Evolutionary conservation across 345 rosid species (phyloP).

Genomic region (Camelina hispida): DNA sequence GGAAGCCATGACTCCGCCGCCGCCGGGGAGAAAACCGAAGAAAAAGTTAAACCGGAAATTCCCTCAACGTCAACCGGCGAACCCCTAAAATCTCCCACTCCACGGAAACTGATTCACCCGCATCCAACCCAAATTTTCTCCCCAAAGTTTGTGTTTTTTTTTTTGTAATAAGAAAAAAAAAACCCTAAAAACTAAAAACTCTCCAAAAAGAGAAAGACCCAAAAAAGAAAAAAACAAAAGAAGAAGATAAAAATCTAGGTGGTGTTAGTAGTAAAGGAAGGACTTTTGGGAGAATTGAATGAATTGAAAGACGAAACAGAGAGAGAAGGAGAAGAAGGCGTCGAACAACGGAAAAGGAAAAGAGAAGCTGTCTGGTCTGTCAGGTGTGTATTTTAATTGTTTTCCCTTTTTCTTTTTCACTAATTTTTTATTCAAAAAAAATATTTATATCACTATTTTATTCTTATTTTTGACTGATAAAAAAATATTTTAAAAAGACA

Average conservation of each 20-base stretch:
- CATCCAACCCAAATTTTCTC: background rate
- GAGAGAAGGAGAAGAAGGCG: background rate
- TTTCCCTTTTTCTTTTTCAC: background rate
- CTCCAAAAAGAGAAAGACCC: conserved; percentile 27
- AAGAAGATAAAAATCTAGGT: no score
- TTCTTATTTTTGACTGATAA: background rate
- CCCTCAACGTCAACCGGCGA: conserved; percentile 19
- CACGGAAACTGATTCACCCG: conserved; percentile 12
- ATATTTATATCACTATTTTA: background rate
- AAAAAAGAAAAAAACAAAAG: background rate
- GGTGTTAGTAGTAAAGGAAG: no score
- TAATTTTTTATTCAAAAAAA: background rate
- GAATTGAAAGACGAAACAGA: conserved; percentile 29
- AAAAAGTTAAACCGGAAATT: conserved; percentile 14
- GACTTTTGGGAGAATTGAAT: background rate
- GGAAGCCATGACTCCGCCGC: conserved; percentile 54
- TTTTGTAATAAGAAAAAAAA: background rate
- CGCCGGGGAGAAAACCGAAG: conserved; percentile 47
- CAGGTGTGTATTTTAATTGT: background rate
- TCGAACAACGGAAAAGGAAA: conserved; percentile 24
- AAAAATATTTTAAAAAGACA: conserved; percentile 20
- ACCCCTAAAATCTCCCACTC: conserved; percentile 5
- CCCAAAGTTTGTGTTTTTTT: background rate
- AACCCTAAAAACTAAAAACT: conserved; percentile 27
- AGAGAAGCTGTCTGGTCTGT: conserved; percentile 36